Conservation (phyloP, 495 filamentous ascomycete species). For the Daldinia caldariorum region DNA sequence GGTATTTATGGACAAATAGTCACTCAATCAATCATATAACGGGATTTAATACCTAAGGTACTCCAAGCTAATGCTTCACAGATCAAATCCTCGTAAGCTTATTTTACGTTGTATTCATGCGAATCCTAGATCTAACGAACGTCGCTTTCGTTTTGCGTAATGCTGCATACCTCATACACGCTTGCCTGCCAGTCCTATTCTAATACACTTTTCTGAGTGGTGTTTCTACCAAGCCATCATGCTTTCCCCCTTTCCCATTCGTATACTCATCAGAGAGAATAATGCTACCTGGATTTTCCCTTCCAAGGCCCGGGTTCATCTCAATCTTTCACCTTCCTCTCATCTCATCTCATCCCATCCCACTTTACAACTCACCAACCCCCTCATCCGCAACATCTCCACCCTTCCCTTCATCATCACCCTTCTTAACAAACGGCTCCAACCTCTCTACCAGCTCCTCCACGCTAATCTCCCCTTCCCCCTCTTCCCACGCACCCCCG, state of each 20-base stretch:
- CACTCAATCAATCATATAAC: neutral
- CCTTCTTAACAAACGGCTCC: slow-evolving; percentile 39
- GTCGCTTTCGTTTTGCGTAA: neutral
- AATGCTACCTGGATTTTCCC: neutral
- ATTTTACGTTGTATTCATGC: neutral
- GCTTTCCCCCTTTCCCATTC: neutral
- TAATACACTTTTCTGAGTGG: slow-evolving; percentile 2
- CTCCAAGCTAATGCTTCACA: neutral
- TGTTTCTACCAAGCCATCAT: neutral
- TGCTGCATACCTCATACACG: neutral
- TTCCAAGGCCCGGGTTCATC: neutral
- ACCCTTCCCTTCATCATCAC: slow-evolving; percentile 27
- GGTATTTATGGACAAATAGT: neutral
- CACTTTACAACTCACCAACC: slow-evolving; percentile 33
- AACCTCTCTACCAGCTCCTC: slow-evolving; percentile 71
- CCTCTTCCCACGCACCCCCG: slow-evolving; percentile 37
- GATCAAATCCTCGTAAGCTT: neutral
- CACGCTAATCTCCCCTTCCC: slow-evolving; percentile 66
- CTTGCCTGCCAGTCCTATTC: neutral
- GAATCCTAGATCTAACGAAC: slow-evolving; percentile 9
- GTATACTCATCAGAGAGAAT: neutral
- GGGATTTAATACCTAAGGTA: too few relatives aligned
- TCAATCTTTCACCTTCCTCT: neutral
- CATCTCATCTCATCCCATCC: slow-evolving; percentile 38
- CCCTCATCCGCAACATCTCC: slow-evolving; percentile 7